phyloP scores from a whole-genome alignment of 2,329 filamentous ascomycete genomes.

The Cytospora piceae region DNA sequence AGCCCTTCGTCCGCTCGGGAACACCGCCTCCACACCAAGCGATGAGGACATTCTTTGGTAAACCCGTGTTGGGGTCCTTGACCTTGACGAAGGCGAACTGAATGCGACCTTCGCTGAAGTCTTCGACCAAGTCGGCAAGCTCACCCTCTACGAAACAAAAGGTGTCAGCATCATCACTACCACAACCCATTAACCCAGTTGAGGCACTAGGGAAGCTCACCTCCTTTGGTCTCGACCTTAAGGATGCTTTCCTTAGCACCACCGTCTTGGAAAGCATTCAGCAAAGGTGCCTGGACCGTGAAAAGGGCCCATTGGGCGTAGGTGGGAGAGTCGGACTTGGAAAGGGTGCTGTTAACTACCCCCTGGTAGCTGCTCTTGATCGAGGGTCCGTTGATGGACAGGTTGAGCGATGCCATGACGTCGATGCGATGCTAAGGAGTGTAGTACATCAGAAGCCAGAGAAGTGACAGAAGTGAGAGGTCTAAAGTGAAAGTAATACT shows the following conservation, averaged over 20 bases:
- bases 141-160: slow-evolving; percentile 72
- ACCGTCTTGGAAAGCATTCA: slow-evolving; percentile 89
- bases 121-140: slow-evolving; percentile 84
- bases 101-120: slow-evolving; percentile 94
- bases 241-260: slow-evolving; percentile 89
- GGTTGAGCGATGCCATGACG: slow-evolving; percentile 77
- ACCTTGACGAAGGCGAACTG: slow-evolving; percentile 98
- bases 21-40: slow-evolving; percentile 98
- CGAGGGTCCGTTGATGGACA: slow-evolving; percentile 77
- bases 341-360: slow-evolving; percentile 57
- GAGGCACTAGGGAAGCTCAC: slow-evolving; percentile 50
- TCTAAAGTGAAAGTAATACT: slow-evolving; percentile 1
- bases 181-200: slow-evolving; percentile 12
- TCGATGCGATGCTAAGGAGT: slow-evolving; percentile 24
- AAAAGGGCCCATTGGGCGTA: slow-evolving; percentile 94
- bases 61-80: slow-evolving; percentile 86
- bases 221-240: slow-evolving; percentile 91
- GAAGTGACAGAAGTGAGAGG: slow-evolving; percentile 1
- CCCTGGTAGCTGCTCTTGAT: slow-evolving; percentile 80
- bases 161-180: slow-evolving; percentile 29
- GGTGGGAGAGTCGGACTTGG: slow-evolving; percentile 70
- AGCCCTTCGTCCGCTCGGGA: slow-evolving; percentile 97
- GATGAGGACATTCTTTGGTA: slow-evolving; percentile 92
- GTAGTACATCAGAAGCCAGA: slow-evolving; percentile 24
- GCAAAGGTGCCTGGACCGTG: slow-evolving; percentile 86